Conservation (phyloP, 1,284 basidiomycete species). For the Pyrrhoderma noxium region DNA sequence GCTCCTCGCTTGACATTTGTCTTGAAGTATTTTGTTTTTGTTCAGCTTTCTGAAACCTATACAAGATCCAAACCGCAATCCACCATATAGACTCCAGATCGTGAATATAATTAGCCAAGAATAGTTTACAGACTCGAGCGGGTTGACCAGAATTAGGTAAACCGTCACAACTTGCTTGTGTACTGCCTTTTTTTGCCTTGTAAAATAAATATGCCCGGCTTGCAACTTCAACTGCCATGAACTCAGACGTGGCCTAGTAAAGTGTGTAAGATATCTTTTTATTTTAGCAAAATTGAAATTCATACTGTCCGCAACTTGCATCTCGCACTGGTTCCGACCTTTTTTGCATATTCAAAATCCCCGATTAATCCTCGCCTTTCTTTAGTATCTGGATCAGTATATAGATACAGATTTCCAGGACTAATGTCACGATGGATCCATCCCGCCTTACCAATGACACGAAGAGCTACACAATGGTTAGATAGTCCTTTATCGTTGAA, state of each 20-base stretch:
- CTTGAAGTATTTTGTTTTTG: too few relatives aligned
- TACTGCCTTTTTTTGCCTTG: too few relatives aligned
- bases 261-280: not conserved
- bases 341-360: conserved; percentile 7
- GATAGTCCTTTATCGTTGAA: too few relatives aligned
- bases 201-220: not conserved
- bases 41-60: too few relatives aligned
- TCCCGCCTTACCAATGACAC: not conserved
- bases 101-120: conserved; percentile 1
- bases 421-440: conserved; percentile 8
- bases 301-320: not conserved
- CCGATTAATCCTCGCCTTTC: not conserved
- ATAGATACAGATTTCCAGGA: conserved; percentile 1
- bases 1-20: too few relatives aligned
- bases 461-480: not conserved
- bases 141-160: too few relatives aligned
- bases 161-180: not conserved
- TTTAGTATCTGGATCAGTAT: not conserved
- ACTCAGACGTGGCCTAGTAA: conserved; percentile 1
- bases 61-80: conserved; percentile 2
- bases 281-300: not conserved
- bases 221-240: conserved; percentile 6
- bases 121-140: not conserved
- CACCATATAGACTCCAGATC: conserved; percentile 5
- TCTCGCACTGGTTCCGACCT: not conserved